Evolutionary conservation across 2,329 filamentous ascomycete species (phyloP), one percentile per base, ranked within the genome.

Genomic region (Neonectria sp.): DNA sequence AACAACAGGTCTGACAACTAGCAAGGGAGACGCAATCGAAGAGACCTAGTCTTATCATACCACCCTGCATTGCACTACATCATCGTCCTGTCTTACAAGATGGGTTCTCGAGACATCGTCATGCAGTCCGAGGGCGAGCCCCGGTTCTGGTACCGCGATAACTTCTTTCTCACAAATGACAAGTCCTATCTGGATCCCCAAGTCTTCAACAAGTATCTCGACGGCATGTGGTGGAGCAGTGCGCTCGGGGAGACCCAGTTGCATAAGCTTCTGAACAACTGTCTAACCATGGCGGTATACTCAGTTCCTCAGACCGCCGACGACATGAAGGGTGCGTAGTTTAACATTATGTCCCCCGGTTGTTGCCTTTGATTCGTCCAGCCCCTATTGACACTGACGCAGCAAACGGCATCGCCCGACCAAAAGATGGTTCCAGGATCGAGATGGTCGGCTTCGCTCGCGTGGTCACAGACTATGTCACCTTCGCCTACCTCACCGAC

Each of bases 381-480:
- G 29, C n/a, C 13, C 27, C 21, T 17, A 35, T 55, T 75, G 48
- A 76, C 62, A 55, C 11, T 6, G 1, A 8, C 24, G 17, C 59
- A 83, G 81, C 68, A 59, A 77, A 79, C 58, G 79, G 79, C 27
- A 71, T 76, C 31, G 76, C 77, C 27, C 74, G 76, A 33, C 74
- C 75, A 29, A 73, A 76, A 29, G 69, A 75, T 55, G 78, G 79
- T 35, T 74, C 78, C 25, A 70, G 75, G 13, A 75, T 80, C 48
- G 75, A 76, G 29, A 79, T 84, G 75, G 79, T 82, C 59, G 83
- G 83, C 63, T 79, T 84, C 61, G 79, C 81, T 53, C 81, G 92
- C 37, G 78, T 92, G n/a, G 82, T 94, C 58, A 94, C 92, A 9
- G 92, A 94, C 79, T 86, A 88, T 73, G 85, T 89, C 53, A 92